Evolutionary conservation across 352 stramenopile species (phyloP), one percentile per base, ranked within the genome.

Genomic region (Phytophthora sp.): DNA sequence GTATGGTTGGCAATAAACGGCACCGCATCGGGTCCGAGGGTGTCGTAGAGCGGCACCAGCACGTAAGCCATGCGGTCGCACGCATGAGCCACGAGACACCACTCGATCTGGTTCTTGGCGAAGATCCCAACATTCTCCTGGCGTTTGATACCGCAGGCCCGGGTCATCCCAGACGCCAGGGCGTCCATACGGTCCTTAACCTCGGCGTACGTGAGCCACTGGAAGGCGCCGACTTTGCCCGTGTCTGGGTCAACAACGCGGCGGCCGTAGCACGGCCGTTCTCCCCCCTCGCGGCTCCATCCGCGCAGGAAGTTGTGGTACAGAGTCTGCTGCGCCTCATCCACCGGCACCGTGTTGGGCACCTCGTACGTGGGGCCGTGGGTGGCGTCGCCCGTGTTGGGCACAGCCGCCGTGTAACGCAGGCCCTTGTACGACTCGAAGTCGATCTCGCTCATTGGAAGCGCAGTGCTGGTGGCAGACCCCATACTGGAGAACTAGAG

Each of bases 11-110:
- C 64, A 41, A 95, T 91, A 56, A 64, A 91, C 18, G 83, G 81
- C 42, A 91, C 76, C 1, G 82, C 84, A 20, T 89, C 81, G 4
- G 84, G 76, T 2, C 86, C 84, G 6, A 94, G 77, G 56, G 86
- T 94, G 62, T 94, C 84, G 64, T 94, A 94, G 12, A 94, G 75
- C 49, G 86, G 86, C 47, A 93, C 84, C 24, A 91, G 58, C 39
- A 76, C 58, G 66, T 85, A 93, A 35, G 73, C 65, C 81, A 85
- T 86, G 70, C 78, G 82, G 67, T 90, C 77, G 52, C 70, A 84
- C 6, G 78, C 82, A 44, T 89, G 81, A 12, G 73, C 60, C 6
- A 71, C 69, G 6, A 93, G 57, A 45, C 71, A 80, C 84, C 84
- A 93, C 70, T 93, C 82, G 42, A 80, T 51, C 52, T 86, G 78